A percentile compares a stretch with the other conserved stretches of the same genome.
Conservation (phyloP, 2,329 filamentous ascomycete genomes). For the Biscogniauxia marginata region DNA sequence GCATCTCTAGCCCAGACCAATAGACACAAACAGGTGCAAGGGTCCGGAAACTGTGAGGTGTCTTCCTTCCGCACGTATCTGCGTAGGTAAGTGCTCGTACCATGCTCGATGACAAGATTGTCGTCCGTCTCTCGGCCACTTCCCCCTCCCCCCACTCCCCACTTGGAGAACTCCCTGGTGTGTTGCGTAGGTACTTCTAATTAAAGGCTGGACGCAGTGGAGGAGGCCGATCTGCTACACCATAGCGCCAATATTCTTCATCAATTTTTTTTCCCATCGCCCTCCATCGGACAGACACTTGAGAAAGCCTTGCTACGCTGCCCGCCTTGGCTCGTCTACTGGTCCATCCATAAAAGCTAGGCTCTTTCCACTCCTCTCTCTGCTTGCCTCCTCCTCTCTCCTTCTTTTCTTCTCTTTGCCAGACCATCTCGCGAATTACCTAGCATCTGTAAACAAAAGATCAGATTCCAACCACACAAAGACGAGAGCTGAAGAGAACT, state of each 20-base stretch:
- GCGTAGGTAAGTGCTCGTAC: not conserved
- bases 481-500: slow-evolving; percentile 5
- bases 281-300: slow-evolving; percentile 1
- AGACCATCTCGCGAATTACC: slow-evolving; percentile 27
- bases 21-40: slow-evolving; percentile 21
- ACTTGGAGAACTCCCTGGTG: slow-evolving; percentile 12
- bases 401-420: slow-evolving; percentile 33
- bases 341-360: slow-evolving; percentile 35
- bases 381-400: slow-evolving; percentile 24
- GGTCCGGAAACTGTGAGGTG: slow-evolving; percentile 7
- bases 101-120: slow-evolving; percentile 10
- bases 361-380: slow-evolving; percentile 32
- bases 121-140: slow-evolving; percentile 32
- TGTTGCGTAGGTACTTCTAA: slow-evolving; percentile 6
- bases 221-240: slow-evolving; percentile 29
- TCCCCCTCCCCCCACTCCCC: slow-evolving; percentile 26
- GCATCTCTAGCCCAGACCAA: slow-evolving; percentile 20
- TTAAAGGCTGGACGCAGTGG: slow-evolving; percentile 16
- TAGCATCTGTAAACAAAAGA: slow-evolving; percentile 13
- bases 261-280: not conserved
- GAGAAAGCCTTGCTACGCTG: slow-evolving; percentile 13
- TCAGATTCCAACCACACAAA: slow-evolving; percentile 14
- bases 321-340: slow-evolving; percentile 22
- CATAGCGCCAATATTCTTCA: slow-evolving; percentile 10
- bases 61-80: not conserved